Percentiles rank a stretch among this genome's conserved stretches.
Evolutionary conservation across 1,139 yeast genomes (phyloP).

Genomic region (Suhomyces yuchorum): DNA sequence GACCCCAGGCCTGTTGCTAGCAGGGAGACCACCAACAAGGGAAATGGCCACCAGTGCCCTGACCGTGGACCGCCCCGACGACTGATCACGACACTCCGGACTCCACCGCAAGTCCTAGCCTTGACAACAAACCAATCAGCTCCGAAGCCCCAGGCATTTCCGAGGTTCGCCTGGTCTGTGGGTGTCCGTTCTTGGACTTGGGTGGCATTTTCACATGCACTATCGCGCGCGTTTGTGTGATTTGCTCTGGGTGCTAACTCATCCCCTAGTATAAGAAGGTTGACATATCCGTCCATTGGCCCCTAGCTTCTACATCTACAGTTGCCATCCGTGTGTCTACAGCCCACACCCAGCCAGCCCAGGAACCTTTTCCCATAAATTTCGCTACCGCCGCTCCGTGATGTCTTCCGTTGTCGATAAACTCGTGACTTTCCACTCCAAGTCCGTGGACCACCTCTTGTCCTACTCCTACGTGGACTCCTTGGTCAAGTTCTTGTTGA

Average conservation of each 20-base stretch:
- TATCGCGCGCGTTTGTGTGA: slow-evolving; percentile 10
- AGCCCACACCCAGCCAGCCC: not conserved
- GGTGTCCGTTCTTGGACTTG: not conserved
- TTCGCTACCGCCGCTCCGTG: not conserved
- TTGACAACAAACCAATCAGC: not conserved
- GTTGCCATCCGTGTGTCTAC: not conserved
- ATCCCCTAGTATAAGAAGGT: slow-evolving; percentile 10
- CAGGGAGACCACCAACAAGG: not conserved
- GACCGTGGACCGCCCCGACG: too few species aligned
- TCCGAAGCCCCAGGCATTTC: not conserved
- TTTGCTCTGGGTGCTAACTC: slow-evolving; percentile 15
- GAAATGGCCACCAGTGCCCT: too few species aligned
- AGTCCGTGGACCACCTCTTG: slow-evolving; percentile 37
- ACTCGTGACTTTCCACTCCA: slow-evolving; percentile 30
- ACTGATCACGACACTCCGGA: too few species aligned
- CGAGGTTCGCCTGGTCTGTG: slow-evolving; percentile 1
- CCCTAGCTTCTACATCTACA: not conserved
- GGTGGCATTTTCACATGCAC: slow-evolving; percentile 14
- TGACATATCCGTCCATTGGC: not conserved
- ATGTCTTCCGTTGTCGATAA: slow-evolving; percentile 12
- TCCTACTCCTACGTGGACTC: slow-evolving; percentile 35
- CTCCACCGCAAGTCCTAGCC: too few species aligned
- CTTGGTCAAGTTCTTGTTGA: slow-evolving; percentile 26
- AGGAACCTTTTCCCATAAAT: not conserved
- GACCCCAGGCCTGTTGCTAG: not conserved